phyloP scores from a whole-genome alignment of 164 flowering plant species.

The Stephania cephalantha region DNA sequence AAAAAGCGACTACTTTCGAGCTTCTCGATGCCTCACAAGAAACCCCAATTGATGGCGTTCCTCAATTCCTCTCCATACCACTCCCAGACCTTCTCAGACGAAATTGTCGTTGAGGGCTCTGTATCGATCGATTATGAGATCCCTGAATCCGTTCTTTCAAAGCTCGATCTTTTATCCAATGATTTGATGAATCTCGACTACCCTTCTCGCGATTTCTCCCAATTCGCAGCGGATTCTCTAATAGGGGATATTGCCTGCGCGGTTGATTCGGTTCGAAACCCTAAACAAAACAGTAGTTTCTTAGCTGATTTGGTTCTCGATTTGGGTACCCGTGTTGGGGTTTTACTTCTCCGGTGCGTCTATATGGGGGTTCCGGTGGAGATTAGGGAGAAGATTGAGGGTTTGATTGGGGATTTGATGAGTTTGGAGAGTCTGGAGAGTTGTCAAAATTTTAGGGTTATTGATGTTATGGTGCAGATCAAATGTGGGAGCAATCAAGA shows the following conservation, averaged over 20 bases:
- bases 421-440: neutral
- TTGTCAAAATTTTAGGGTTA: constrained; percentile 14
- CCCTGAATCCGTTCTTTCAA: neutral
- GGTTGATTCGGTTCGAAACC: constrained; percentile 18
- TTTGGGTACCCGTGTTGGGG: constrained; percentile 59
- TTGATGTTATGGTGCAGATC: constrained; percentile 46
- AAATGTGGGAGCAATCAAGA: constrained; percentile 49
- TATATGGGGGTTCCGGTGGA: constrained; percentile 26
- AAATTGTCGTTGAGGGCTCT: too few species aligned
- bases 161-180: neutral
- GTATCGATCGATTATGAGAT: too few species aligned
- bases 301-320: constrained; percentile 29
- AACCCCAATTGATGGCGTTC: too few species aligned
- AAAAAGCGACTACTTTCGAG: too few species aligned
- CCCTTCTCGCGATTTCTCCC: too few species aligned
- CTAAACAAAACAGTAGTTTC: constrained; percentile 9
- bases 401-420: constrained; percentile 16
- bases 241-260: constrained; percentile 36
- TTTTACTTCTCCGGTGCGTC: constrained; percentile 36
- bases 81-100: too few species aligned
- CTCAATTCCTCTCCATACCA: too few species aligned
- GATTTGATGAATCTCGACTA: neutral
- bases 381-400: constrained; percentile 37
- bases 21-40: too few species aligned
- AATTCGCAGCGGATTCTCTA: constrained; percentile 23